Evolutionary conservation across 495 filamentous ascomycete species (phyloP), one percentile per base, ranked within the genome.

Genomic region (Aspergillus conjunctus): DNA sequence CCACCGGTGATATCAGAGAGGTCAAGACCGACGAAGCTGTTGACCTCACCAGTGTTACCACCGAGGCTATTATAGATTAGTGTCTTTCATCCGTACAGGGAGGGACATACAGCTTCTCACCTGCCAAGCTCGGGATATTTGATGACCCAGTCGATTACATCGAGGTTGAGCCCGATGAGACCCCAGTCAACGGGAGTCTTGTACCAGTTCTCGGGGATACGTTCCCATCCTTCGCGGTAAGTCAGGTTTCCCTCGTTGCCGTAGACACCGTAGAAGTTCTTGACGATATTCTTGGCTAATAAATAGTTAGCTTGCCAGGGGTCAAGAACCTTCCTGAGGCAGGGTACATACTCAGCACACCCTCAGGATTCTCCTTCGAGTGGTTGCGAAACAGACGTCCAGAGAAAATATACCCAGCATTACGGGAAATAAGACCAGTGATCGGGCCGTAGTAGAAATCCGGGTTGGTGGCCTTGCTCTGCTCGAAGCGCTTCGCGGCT

Each of bases 191-290:
- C 58, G 18, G 75, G 68, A 4, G 81, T 77, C 49, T 79, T 81
- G 70, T 86, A 87, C 84, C 83, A 87, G 61, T 87, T 88, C 30
- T 83, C 74, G 0, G 85, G 85, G 41, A 85, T 84, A 17, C 71
- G 66, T 54, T 85, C 83, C 64, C 80, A 73, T 15, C 83, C 83
- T 37, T 76, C 68, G 3, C 62, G 73, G 60, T 78, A 81, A 0
- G 61, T 71, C 26, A 82, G 65, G 32, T 69, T 67, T n/a, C 72
- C 74, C 12, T 71, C 66, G 0, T 71, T 57, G 12, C 75, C 76
- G 6, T 76, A 73, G 44, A 84, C 73, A 0, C 67, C 72, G 59
- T 75, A 82, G 62, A 83, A 83, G 37, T 74, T 77, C n/a, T 73
- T 76, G 41, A 85, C 60, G 22, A 70, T 70, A 17, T 71, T 66